A percentile compares a stretch with the other conserved stretches of the same genome.
phyloP scores from a whole-genome alignment of 495 filamentous ascomycete genomes.

The Aspergillus olivimuriae region DNA sequence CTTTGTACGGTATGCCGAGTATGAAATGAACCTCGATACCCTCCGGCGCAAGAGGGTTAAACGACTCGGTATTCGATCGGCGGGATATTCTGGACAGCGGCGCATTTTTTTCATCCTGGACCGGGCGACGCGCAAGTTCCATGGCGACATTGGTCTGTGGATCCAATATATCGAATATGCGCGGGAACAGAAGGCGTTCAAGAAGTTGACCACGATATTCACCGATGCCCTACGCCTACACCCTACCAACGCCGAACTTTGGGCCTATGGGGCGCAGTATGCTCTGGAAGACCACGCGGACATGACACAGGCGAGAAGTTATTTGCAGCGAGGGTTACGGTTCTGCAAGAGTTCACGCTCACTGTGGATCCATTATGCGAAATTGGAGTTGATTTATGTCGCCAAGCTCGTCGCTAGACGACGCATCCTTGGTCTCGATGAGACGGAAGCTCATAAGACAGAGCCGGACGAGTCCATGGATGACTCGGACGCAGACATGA shows the following conservation, averaged over 20 bases:
- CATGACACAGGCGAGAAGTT: constrained; percentile 77
- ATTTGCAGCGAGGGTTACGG: constrained; percentile 80
- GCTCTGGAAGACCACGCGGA: constrained; percentile 71
- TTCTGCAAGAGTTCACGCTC: constrained; percentile 68
- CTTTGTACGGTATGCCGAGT: constrained; percentile 80
- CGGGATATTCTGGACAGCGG: constrained; percentile 61
- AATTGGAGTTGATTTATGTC: constrained; percentile 88
- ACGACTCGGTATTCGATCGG: constrained; percentile 64
- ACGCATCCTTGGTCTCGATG: constrained; percentile 64
- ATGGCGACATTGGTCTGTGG: constrained; percentile 80
- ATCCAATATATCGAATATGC: constrained; percentile 85
- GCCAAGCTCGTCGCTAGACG: constrained; percentile 67
- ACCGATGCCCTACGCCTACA: constrained; percentile 75
- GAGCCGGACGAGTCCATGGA: constrained; percentile 32
- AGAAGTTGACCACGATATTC: constrained; percentile 71
- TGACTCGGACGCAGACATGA: constrained; percentile 45
- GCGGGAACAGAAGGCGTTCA: constrained; percentile 64
- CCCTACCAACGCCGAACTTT: constrained; percentile 75
- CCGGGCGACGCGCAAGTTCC: constrained; percentile 78
- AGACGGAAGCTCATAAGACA: constrained; percentile 35
- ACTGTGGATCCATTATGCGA: constrained; percentile 85
- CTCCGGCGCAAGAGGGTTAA: constrained; percentile 76
- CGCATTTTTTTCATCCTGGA: constrained; percentile 86
- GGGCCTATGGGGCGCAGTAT: constrained; percentile 78
- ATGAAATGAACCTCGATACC: constrained; percentile 83